Evolutionary conservation across 2,329 filamentous ascomycete species (phyloP).

Genomic region (Parascedosporium putredinis): DNA sequence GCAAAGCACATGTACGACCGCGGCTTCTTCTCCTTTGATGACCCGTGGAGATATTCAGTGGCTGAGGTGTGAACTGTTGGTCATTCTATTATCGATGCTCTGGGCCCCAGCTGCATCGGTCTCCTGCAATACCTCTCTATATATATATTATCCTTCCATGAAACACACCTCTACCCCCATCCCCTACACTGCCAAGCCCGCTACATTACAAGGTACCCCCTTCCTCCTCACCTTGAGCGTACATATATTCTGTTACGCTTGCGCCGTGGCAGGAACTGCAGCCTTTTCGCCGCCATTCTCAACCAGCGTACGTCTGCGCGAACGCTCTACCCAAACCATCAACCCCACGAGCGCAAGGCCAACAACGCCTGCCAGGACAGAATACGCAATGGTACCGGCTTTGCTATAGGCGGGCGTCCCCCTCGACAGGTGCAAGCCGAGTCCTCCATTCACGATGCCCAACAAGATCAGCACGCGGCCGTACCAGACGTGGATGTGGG

Average conservation of each 20-base stretch:
- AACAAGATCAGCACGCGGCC: conserved; percentile 47
- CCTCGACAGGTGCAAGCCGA: conserved; percentile 43
- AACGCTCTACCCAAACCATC: not conserved
- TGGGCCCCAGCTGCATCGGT: not conserved
- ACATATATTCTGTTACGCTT: no score
- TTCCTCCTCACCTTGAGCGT: no score
- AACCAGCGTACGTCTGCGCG: no score
- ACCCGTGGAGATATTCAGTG: conserved; percentile 3
- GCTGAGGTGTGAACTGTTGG: not conserved
- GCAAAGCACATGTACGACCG: conserved; percentile 13
- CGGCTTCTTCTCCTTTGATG: conserved; percentile 11
- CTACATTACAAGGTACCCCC: no score
- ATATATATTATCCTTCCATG: no score
- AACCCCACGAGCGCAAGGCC: not conserved
- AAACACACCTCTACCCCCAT: no score
- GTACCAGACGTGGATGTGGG: conserved; percentile 51
- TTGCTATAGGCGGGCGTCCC: conserved; percentile 16
- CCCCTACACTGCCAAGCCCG: no score
- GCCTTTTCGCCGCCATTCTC: no score
- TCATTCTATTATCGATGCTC: not conserved
- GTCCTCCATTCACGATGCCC: conserved; percentile 52
- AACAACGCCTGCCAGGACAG: conserved; percentile 5
- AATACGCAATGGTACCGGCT: not conserved
- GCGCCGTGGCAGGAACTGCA: not conserved
- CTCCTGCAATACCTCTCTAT: no score